Conservation (phyloP, 495 filamentous ascomycete genomes). For the Lophium mytilinum region DNA sequence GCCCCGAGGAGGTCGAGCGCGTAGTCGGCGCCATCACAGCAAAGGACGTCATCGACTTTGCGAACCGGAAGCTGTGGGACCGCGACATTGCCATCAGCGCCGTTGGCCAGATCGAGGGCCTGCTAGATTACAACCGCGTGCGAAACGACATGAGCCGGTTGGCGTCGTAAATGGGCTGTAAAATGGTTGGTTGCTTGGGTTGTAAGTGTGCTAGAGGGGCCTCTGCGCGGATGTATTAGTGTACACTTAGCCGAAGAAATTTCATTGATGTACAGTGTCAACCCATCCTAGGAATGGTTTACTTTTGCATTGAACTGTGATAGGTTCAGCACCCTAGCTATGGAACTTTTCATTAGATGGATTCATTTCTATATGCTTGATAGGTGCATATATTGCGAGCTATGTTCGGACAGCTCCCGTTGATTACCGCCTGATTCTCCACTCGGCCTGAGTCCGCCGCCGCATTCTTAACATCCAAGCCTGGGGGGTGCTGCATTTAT, state of each 20-base stretch:
- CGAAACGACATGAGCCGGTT: slow-evolving; percentile 87
- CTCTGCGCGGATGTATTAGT: neutral
- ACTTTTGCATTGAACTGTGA: too few species aligned
- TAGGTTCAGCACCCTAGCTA: too few species aligned
- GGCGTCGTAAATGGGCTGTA: slow-evolving; percentile 35
- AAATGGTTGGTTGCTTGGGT: neutral
- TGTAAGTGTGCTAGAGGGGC: neutral
- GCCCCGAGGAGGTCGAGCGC: slow-evolving; percentile 87
- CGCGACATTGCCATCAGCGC: slow-evolving; percentile 90
- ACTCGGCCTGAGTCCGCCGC: too few species aligned
- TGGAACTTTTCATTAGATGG: too few species aligned
- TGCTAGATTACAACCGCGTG: slow-evolving; percentile 83
- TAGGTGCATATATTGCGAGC: too few species aligned
- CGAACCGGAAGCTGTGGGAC: slow-evolving; percentile 87
- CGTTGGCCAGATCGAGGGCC: slow-evolving; percentile 83
- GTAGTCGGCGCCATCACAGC: slow-evolving; percentile 79
- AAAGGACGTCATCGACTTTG: slow-evolving; percentile 96
- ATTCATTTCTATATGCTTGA: too few species aligned
- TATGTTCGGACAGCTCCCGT: too few species aligned
- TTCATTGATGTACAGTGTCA: slow-evolving; percentile 3
- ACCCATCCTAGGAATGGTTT: neutral
- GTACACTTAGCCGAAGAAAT: neutral
- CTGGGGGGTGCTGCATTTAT: too few species aligned
- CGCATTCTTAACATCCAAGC: too few species aligned
- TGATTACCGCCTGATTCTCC: too few species aligned